Base-by-base conservation (phyloP, 2,329 filamentous ascomycete genomes). In the Myriosclerotinia scirpicola region DNA sequence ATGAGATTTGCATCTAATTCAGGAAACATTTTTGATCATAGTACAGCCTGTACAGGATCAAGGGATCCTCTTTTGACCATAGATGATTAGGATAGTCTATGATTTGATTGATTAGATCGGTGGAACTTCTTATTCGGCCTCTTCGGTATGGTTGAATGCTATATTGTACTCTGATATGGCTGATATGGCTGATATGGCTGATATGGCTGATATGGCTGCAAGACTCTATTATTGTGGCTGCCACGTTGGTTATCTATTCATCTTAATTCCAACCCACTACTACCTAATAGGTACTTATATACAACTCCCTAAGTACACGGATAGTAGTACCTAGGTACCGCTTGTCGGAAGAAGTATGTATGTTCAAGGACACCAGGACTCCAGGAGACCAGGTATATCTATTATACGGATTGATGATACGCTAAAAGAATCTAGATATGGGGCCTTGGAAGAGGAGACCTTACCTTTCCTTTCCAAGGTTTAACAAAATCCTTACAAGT, bases 1-100 rank as follows among this genome's bases (percentile, higher is more conserved):
- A 48, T 59, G n/a, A 48, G 46, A 58, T 36, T 48, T 52, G 34
- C n/a, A 50, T 60, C 63, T 65, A 65, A 65, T 65, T 65, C 44
- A n/a, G 54, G 63, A 65, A 52, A 36, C 63, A 42, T 60, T 20
- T 14, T 26, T 12, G 44, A 38, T 60, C 58, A 14, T 20, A 59
- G 56, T 36, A 22, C n/a, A n/a, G n/a, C n/a, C n/a, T n/a, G n/a
- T n/a, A n/a, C 7, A 60, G 56, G 56, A 60, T 34, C 56, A 60
- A 48, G 56, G 42, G 56, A 48, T 59, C 56, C 56, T 30, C 56
- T 59, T 59, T 59, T 22, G 56, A 48, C 56, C 56, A 59, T 14
- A 59, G 26, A 26, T 26, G 26, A 26, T 26, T 26, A 26, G 56
- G 56, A 46, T 59, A 6, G 3, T n/a, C 20, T 22, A 36, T 34